Percentiles rank a stretch among this genome's conserved stretches.
These are phyloP conservation scores for Liriodendron chinense DNA, from an alignment of 164 flowering plant species.

Conservation along the genomic window DNA sequence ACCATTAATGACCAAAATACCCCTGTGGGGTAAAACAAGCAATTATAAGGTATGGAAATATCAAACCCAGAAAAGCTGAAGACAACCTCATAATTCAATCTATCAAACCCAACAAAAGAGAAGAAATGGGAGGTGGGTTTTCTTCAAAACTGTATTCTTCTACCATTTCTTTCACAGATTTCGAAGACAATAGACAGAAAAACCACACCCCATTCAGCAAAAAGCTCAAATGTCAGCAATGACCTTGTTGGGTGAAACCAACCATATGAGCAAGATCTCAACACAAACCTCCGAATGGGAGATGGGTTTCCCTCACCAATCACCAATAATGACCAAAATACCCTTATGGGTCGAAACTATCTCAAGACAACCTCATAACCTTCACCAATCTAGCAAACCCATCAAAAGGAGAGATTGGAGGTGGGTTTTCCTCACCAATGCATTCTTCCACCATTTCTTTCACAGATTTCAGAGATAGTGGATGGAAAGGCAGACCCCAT, in stretches of 20 bases:
- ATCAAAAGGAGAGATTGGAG: constrained; percentile 4
- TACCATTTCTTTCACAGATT: neutral
- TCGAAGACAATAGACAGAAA: neutral
- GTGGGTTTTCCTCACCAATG: constrained; percentile 25
- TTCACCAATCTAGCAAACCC: constrained; percentile 20
- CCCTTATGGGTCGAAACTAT: too few relatives aligned
- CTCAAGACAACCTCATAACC: constrained; percentile 13
- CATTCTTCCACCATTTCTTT: constrained; percentile 71
- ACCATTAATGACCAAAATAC: neutral
- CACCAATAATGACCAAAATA: too few relatives aligned
- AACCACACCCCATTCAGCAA: neutral
- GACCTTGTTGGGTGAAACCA: too few relatives aligned
- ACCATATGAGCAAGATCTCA: too few relatives aligned
- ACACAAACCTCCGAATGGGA: too few relatives aligned
- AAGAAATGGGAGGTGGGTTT: neutral
- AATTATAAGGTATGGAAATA: neutral
- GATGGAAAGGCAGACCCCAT: constrained; percentile 72
- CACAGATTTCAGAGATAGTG: constrained; percentile 66
- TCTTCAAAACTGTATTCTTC: too few relatives aligned
- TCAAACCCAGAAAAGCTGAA: neutral
- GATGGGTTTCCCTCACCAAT: too few relatives aligned
- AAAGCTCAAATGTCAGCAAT: too few relatives aligned
- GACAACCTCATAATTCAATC: neutral
- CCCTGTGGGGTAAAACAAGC: neutral
- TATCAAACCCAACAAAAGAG: neutral